Conservation (phyloP, 2,329 filamentous ascomycete genomes). For the Xylaria sp. region DNA sequence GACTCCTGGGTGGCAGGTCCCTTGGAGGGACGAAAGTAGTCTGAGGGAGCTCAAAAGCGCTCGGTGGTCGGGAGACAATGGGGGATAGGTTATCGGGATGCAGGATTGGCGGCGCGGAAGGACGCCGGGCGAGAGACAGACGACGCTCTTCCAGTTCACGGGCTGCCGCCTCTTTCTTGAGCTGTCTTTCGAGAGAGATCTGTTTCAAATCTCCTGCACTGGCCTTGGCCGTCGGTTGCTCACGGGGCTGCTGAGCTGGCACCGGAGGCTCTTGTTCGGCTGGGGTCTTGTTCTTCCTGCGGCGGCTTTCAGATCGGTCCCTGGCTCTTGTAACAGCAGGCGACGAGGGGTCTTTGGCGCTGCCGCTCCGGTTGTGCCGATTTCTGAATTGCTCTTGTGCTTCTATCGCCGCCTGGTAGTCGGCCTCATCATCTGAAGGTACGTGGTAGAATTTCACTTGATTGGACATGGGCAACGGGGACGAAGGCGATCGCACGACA, state of each 20-base stretch:
- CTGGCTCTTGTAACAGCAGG: conserved; percentile 47
- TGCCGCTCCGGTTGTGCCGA: conserved; percentile 63
- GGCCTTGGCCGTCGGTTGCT: conserved; percentile 41
- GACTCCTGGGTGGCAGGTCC: conserved; percentile 66
- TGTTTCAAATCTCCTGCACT: conserved; percentile 64
- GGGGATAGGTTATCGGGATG: conserved; percentile 70
- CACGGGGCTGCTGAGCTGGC: conserved; percentile 31
- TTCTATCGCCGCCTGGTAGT: conserved; percentile 62
- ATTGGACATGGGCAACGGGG: conserved; percentile 79
- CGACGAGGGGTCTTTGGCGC: conserved; percentile 48
- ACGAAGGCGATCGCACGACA: conserved; percentile 77
- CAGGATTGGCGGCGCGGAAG: conserved; percentile 81
- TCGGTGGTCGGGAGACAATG: conserved; percentile 47
- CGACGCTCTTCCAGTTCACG: conserved; percentile 89
- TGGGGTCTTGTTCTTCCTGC: conserved; percentile 47
- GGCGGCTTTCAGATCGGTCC: conserved; percentile 55
- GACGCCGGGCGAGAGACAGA: conserved; percentile 81
- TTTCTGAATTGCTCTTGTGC: conserved; percentile 66
- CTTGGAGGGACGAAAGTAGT: conserved; percentile 53
- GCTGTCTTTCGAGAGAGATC: conserved; percentile 68
- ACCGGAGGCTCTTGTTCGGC: conserved; percentile 46
- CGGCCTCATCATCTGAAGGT: conserved; percentile 72
- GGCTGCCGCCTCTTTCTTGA: conserved; percentile 79
- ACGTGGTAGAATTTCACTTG: conserved; percentile 60
- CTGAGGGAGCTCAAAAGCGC: conserved; percentile 56